A percentile compares a stretch with the other conserved stretches of the same genome.
Evolutionary conservation across 2,329 filamentous ascomycete species (phyloP).

Genomic region (Colletotrichum melonis): DNA sequence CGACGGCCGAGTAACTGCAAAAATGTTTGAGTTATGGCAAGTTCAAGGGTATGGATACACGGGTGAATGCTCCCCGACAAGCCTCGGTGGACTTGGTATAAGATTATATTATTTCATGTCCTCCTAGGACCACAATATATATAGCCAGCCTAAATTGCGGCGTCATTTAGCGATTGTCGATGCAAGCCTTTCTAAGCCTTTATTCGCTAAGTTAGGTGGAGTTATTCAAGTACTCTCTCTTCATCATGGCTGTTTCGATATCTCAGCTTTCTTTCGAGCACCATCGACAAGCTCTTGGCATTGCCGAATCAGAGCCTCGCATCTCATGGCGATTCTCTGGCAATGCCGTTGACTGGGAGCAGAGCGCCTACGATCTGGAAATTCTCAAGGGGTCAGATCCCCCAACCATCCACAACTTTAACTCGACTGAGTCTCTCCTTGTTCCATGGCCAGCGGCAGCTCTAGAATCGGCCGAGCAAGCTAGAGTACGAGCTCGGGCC

Average conservation of each 20-base stretch:
- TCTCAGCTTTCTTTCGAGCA: conserved; percentile 55
- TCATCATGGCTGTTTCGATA: conserved; percentile 51
- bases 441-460: conserved; percentile 56
- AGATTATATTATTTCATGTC: background rate
- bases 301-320: conserved; percentile 54
- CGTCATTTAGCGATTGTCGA: background rate
- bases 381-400: conserved; percentile 41
- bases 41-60: background rate
- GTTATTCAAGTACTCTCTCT: background rate
- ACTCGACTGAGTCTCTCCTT: conserved; percentile 51
- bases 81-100: background rate
- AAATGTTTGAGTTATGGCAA: background rate
- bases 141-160: too few species aligned
- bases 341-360: conserved; percentile 52
- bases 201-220: background rate
- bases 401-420: conserved; percentile 40
- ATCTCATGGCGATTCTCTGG: conserved; percentile 60
- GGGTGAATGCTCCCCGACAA: conserved; percentile 12
- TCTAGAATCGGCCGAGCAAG: conserved; percentile 45
- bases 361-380: conserved; percentile 57
- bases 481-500: conserved; percentile 47
- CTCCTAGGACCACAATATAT: too few species aligned
- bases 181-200: too few species aligned
- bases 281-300: conserved; percentile 53
- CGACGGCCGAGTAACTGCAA: background rate